phyloP scores from a whole-genome alignment of 139 green algal species.

The Pseudopediastrum boryanum region DNA sequence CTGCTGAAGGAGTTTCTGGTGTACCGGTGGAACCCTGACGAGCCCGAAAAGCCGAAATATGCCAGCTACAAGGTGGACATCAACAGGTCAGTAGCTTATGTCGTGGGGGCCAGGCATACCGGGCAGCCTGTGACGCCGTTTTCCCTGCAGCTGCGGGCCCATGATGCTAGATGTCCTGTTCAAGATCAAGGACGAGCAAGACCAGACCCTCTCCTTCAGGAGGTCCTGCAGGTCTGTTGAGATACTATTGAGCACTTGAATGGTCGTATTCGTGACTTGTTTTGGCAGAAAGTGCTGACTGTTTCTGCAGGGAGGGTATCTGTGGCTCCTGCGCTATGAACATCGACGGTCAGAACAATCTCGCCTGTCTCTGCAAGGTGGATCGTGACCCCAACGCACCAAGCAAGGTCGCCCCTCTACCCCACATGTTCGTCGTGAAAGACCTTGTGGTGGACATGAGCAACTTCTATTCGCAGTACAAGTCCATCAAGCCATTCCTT shows the following conservation, averaged over 20 bases:
- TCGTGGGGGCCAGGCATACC: background rate
- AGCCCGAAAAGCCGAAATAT: constrained; percentile 85
- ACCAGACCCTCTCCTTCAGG: constrained; percentile 88
- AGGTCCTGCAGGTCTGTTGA: constrained; percentile 86
- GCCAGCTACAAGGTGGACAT: constrained; percentile 94
- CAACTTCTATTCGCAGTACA: constrained; percentile 99
- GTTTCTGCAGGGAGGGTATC: constrained; percentile 96
- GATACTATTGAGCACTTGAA: too few species aligned
- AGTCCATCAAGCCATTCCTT: constrained; percentile 97
- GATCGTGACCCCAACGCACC: constrained; percentile 57
- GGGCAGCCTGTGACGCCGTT: background rate
- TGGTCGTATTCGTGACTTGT: too few species aligned
- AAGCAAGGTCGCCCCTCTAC: constrained; percentile 92
- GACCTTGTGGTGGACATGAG: constrained; percentile 99
- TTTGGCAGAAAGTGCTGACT: too few species aligned
- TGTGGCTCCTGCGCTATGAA: constrained; percentile 99
- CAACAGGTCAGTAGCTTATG: constrained; percentile 67
- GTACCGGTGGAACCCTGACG: constrained; percentile 95
- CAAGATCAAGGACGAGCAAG: constrained; percentile 99
- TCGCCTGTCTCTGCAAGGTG: constrained; percentile 95
- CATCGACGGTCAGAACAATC: constrained; percentile 95
- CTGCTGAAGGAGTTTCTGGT: constrained; percentile 88
- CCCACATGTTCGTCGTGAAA: constrained; percentile 99
- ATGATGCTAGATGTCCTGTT: constrained; percentile 99
- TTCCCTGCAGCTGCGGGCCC: constrained; percentile 80